Conservation (phyloP, 1,284 basidiomycete species). For the Pseudozyma thailandica region DNA sequence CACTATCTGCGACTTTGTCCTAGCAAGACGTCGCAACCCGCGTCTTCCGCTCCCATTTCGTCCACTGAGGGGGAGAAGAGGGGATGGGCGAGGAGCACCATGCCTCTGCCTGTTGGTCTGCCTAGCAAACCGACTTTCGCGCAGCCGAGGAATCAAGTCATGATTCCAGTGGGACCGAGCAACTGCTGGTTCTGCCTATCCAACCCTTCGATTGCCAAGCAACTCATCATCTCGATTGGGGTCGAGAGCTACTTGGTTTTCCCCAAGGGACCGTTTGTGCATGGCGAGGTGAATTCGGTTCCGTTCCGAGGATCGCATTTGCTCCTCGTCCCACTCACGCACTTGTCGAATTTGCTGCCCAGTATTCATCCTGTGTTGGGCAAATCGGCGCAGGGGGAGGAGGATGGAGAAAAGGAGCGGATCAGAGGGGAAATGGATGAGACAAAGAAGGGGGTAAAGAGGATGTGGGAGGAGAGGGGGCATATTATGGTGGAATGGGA, state of each 20-base stretch:
- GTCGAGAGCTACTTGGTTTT: slow-evolving; percentile 59
- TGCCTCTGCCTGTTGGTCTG: slow-evolving; percentile 31
- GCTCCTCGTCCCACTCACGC: slow-evolving; percentile 58
- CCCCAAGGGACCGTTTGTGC: slow-evolving; percentile 59
- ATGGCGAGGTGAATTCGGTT: slow-evolving; percentile 27
- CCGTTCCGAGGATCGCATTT: slow-evolving; percentile 58
- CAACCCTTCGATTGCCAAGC: slow-evolving; percentile 59
- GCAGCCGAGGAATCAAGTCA: slow-evolving; percentile 11
- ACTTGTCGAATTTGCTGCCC: slow-evolving; percentile 30
- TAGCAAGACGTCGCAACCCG: slow-evolving; percentile 6
- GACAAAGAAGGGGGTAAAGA: slow-evolving; percentile 24
- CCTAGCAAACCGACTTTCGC: slow-evolving; percentile 28
- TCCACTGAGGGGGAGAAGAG: neutral
- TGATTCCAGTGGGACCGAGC: slow-evolving; percentile 59
- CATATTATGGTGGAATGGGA: slow-evolving; percentile 38
- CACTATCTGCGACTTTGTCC: slow-evolving; percentile 55
- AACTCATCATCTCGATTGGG: slow-evolving; percentile 59
- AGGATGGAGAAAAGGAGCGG: slow-evolving; percentile 3
- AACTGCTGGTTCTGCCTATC: slow-evolving; percentile 68
- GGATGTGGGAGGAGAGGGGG: slow-evolving; percentile 28
- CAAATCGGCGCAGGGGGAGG: neutral
- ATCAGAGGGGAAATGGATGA: slow-evolving; percentile 37
- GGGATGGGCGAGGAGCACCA: slow-evolving; percentile 2
- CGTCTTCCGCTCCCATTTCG: neutral
- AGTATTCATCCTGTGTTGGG: slow-evolving; percentile 8